Base-by-base conservation (phyloP, 176 grass and related monocot species). In the Juncus effusus region DNA sequence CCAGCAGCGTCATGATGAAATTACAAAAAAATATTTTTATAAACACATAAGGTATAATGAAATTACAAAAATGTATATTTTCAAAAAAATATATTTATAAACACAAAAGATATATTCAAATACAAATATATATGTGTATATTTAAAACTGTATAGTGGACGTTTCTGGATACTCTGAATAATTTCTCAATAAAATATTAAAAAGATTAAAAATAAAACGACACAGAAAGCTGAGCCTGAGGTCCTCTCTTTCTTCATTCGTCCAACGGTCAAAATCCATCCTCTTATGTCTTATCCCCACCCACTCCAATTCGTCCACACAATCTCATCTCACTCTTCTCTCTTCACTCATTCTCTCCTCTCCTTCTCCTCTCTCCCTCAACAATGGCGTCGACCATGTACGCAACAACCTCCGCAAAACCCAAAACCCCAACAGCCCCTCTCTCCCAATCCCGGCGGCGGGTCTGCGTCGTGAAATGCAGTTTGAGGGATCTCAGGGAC, bases 251-350 rank as follows among this genome's bases (percentile, higher is more conserved):
- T 61, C 78, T 63, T 70, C 49, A 12, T 63, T 78, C n/a, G 10
- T 50, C 77, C 77, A 79, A 79, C 77, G 77, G 77, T 79, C 77
- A 71, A 45, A 79, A 78, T 69, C 41, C 6, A 35, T 70, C 66
- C 79, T 82, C 87, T 74, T 74, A 80, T 80, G 60, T 83, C 82
- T 74, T 81, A n/a, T n/a, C n/a, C n/a, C n/a, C 83, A 89, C 65
- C 79, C 79, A 89, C 89, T 86, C 85, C 84, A 72, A 74, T 88
- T 71, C 37, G 67, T 72, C 53, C 61, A 36, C 19, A 61, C 40
- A 53, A 38, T 67, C 36, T 8, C 54, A 40, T 65, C 75, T 63
- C 82, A 67, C 69, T 65, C 82, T 60, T 37, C 68, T 58, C 37
- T 16, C 41, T 59, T 59, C 74, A 53, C 78, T 49, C 11, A 28